Conservation (phyloP, 176 grass and related monocot genomes). For the Saccharum officinarum region DNA sequence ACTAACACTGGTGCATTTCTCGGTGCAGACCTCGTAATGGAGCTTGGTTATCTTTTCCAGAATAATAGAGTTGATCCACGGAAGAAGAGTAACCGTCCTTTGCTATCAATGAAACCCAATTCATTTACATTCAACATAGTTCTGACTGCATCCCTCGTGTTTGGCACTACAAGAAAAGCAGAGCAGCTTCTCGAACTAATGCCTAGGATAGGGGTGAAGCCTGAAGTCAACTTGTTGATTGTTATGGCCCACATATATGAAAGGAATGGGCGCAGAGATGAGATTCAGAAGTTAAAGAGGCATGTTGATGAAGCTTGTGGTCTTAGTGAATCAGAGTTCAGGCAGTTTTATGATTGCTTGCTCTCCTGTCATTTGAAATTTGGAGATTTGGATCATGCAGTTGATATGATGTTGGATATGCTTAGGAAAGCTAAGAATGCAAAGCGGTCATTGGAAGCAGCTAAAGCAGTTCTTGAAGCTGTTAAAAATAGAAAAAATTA, state of each 20-base stretch:
- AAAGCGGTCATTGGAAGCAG: conserved; percentile 63
- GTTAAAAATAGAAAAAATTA: conserved; percentile 51
- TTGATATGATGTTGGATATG: conserved; percentile 81
- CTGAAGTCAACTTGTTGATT: conserved; percentile 61
- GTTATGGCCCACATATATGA: conserved; percentile 84
- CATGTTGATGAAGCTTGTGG: conserved; percentile 69
- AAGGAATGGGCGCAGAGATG: conserved; percentile 79
- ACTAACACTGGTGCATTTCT: conserved; percentile 62
- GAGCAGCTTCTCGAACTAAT: conserved; percentile 89
- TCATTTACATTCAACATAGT: conserved; percentile 66
- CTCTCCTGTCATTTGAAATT: conserved; percentile 86
- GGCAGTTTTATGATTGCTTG: conserved; percentile 75
- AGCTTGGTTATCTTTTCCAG: conserved; percentile 78
- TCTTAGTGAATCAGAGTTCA: conserved; percentile 69
- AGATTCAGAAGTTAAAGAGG: conserved; percentile 73
- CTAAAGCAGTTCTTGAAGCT: conserved; percentile 62
- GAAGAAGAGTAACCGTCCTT: conserved; percentile 63
- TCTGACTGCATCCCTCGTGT: conserved; percentile 72
- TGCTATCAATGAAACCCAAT: conserved; percentile 78
- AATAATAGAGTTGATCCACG: conserved; percentile 78
- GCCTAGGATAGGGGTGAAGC: conserved; percentile 62
- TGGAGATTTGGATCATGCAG: conserved; percentile 63
- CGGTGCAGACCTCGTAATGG: conserved; percentile 73
- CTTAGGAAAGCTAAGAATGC: conserved; percentile 73
- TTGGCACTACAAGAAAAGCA: conserved; percentile 70